phyloP scores from a whole-genome alignment of 768 basidiomycete species.

The Suillus decipiens region DNA sequence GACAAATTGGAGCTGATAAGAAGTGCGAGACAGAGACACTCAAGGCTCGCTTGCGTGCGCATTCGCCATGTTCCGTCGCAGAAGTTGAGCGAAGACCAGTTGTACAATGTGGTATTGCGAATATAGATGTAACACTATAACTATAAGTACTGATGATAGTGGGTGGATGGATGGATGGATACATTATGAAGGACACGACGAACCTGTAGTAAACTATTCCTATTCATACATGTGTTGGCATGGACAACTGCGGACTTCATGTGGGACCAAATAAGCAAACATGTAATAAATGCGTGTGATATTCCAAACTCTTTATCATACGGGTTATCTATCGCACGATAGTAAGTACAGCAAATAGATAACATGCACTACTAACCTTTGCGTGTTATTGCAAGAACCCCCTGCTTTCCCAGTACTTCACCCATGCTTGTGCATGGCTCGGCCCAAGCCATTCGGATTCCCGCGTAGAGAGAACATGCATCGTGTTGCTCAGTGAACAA shows the following conservation, averaged over 20 bases:
- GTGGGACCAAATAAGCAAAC: too few relatives aligned
- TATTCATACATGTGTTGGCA: neutral
- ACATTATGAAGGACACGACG: neutral
- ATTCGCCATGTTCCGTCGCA: conserved; percentile 18
- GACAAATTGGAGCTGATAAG: neutral
- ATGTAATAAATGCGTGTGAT: too few relatives aligned
- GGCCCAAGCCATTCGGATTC: neutral
- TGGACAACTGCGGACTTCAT: neutral
- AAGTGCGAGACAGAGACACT: too few relatives aligned
- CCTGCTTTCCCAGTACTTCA: neutral
- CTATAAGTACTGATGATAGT: neutral
- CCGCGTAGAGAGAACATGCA: neutral
- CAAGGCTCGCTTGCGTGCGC: conserved; percentile 24
- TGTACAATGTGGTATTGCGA: conserved; percentile 25
- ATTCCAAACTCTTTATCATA: neutral
- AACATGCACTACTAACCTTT: neutral
- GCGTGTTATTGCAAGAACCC: conserved; percentile 1
- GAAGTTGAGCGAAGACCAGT: conserved; percentile 27
- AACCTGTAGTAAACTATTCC: neutral
- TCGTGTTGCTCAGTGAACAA: neutral
- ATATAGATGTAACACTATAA: conserved; percentile 23
- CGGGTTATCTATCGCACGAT: neutral
- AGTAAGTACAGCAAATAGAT: neutral
- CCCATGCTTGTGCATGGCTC: neutral
- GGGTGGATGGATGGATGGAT: neutral